Evolutionary conservation across 805 yeast species (phyloP).

Genomic region (Suhomyces emberorum): DNA sequence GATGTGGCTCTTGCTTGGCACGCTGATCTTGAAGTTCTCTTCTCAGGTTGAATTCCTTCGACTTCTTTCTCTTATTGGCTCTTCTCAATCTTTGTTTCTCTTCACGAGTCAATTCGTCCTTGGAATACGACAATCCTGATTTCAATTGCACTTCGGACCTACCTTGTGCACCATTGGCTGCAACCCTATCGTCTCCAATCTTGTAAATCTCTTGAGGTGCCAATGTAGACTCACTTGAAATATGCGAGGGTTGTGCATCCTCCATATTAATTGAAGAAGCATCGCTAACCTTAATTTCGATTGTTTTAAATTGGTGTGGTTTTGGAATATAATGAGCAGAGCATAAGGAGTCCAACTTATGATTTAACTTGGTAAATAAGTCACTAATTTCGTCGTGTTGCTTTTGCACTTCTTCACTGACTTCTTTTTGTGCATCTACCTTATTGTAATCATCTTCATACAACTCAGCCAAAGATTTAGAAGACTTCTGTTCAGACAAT

Average conservation of each 20-base stretch:
- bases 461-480: slow-evolving; percentile 84
- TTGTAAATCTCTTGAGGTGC: slow-evolving; percentile 95
- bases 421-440: slow-evolving; percentile 44
- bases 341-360: slow-evolving; percentile 80
- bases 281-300: slow-evolving; percentile 69
- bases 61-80: slow-evolving; percentile 77
- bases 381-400: slow-evolving; percentile 77
- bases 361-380: slow-evolving; percentile 57
- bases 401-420: slow-evolving; percentile 60
- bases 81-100: slow-evolving; percentile 86
- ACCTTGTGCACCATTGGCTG: slow-evolving; percentile 30
- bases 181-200: slow-evolving; percentile 39
- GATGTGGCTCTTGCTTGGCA: slow-evolving; percentile 24
- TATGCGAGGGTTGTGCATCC: slow-evolving; percentile 90
- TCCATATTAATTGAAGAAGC: slow-evolving; percentile 88
- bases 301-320: slow-evolving; percentile 67
- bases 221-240: slow-evolving; percentile 66
- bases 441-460: slow-evolving; percentile 79
- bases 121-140: slow-evolving; percentile 77
- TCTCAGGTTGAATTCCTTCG: slow-evolving; percentile 47
- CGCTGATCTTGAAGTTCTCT: slow-evolving; percentile 25
- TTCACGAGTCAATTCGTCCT: slow-evolving; percentile 76
- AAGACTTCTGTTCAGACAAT: slow-evolving; percentile 78
- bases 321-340: slow-evolving; percentile 96
- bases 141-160: slow-evolving; percentile 59